Evolutionary conservation across 495 filamentous ascomycete genomes (phyloP), one percentile per base, ranked within the genome.

Genomic region (Penicillium verhagenii): DNA sequence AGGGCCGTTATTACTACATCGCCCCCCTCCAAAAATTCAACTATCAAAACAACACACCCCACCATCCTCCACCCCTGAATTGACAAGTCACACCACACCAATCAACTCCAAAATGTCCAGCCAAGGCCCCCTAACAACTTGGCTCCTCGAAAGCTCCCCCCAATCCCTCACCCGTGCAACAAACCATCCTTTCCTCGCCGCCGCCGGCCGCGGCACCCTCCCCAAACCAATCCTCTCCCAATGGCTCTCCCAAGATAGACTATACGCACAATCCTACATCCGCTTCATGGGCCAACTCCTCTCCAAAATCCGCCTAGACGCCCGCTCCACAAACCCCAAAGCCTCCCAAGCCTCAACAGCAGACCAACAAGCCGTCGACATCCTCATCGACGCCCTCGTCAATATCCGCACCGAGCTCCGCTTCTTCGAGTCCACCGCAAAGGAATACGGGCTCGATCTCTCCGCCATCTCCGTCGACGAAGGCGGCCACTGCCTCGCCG

Each of bases 201-300:
- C 81, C 49, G 87, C 87, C 23, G 87, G 87, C 23, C 69, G 75
- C 47, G 88, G 88, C 51, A 79, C 73, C 4, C 74, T 91, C 28
- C 67, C 80, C 19, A 80, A 81, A 40, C 58, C 70, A 1, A 65
- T 72, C 0, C 79, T 91, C 11, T 78, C 81, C 31, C 75, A 80
- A 67, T 92, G 88, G 88, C 80, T 92, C 37, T 79, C 85, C 20
- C 87, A 91, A 70, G 89, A 92, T 72, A 73, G 85, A 8, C 78
- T 91, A 48, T 91, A 91, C 71, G 83, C 86, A 19, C 86, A 89
- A 56, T 81, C 82, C 46, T 89, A 88, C 65, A 75, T 90, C 65
- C 75, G 84, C 33, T 89, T 88, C 61, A 82, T 86, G 28, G 86
- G 86, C 16, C 71, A 73, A n/a, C 63, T 91, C 16, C 80, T 92